Evolutionary conservation across 371 early-diverging fungal genomes (phyloP).

Genomic region (Cokeromyces recurvatus): DNA sequence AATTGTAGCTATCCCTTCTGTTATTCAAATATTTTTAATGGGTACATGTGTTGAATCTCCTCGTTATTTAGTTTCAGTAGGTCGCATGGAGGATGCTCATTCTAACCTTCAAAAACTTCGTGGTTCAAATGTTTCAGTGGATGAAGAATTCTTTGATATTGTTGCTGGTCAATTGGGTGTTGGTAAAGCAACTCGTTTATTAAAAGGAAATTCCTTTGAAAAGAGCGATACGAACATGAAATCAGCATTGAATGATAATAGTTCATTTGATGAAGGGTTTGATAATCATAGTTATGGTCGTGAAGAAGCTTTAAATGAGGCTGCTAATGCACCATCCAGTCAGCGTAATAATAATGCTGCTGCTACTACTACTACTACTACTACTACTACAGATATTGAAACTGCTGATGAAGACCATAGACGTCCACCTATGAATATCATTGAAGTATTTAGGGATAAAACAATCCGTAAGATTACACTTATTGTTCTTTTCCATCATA

Average conservation of each 20-base stretch:
- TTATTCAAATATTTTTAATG: slow-evolving; percentile 65
- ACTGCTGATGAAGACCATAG: slow-evolving; percentile 6
- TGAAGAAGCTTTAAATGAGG: not conserved
- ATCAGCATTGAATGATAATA: too few relatives aligned
- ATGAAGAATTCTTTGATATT: slow-evolving; percentile 16
- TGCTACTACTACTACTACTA: too few relatives aligned
- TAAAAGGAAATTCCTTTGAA: slow-evolving; percentile 15
- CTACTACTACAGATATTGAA: too few relatives aligned
- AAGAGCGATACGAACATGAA: not conserved
- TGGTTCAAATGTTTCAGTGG: slow-evolving; percentile 10
- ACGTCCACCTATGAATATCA: slow-evolving; percentile 26
- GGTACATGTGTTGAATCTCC: slow-evolving; percentile 78
- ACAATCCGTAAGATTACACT: slow-evolving; percentile 52
- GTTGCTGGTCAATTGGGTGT: slow-evolving; percentile 14
- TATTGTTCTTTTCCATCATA: slow-evolving; percentile 41
- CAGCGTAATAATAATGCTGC: not conserved
- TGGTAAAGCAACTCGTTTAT: slow-evolving; percentile 8
- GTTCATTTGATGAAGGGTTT: slow-evolving; percentile 15
- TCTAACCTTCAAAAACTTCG: slow-evolving; percentile 53
- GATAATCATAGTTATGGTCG: slow-evolving; percentile 2
- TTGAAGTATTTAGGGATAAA: slow-evolving; percentile 39
- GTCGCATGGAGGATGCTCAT: slow-evolving; percentile 51
- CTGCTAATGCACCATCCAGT: not conserved
- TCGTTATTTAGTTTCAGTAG: slow-evolving; percentile 60
- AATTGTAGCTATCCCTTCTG: slow-evolving; percentile 60